Evolutionary conservation across 495 filamentous ascomycete species (phyloP).

Genomic region (Neurospora sp.): DNA sequence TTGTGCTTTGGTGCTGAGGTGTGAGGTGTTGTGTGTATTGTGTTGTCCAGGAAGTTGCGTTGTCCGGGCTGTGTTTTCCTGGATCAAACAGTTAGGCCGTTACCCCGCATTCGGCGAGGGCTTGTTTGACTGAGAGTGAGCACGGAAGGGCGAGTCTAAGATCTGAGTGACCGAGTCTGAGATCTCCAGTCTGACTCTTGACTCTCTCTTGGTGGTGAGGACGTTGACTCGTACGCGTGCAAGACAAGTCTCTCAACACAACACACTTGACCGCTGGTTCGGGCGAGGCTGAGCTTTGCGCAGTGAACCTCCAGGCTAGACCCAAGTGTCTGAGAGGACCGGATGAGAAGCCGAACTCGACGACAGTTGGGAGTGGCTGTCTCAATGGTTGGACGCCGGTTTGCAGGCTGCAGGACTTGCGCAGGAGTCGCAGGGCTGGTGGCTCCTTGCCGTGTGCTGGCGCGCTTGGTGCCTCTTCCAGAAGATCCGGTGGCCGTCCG

Average conservation of each 20-base stretch:
- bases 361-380: not conserved
- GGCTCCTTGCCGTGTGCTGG: not conserved
- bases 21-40: not conserved
- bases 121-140: not conserved
- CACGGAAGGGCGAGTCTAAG: not conserved
- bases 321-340: not conserved
- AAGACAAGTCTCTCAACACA: not conserved
- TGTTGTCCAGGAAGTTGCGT: not conserved
- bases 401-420: not conserved
- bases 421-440: not conserved
- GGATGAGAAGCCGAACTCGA: not conserved
- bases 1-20: not conserved
- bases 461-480: not conserved
- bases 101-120: not conserved
- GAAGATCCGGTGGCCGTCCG: not conserved
- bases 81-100: not conserved
- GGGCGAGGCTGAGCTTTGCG: not conserved
- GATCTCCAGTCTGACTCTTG: too few species aligned
- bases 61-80: not conserved
- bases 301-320: not conserved
- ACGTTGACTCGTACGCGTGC: not conserved
- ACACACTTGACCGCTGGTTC: not conserved
- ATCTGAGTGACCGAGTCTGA: not conserved
- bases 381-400: not conserved
- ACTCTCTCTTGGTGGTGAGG: not conserved